phyloP scores from a whole-genome alignment of 352 stramenopile species.

The Phytophthora kernoviae region DNA sequence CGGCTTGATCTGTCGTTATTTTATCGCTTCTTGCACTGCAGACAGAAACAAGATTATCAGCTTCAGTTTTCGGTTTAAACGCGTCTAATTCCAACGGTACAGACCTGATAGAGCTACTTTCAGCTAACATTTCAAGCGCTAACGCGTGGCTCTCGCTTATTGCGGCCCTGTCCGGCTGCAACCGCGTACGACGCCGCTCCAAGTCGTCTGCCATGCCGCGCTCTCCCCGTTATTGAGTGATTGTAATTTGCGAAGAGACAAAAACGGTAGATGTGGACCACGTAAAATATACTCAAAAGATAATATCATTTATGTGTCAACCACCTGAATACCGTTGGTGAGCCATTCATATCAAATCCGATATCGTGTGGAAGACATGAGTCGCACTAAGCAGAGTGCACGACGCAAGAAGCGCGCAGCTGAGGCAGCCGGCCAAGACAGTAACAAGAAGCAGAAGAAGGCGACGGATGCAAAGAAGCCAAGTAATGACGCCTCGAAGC shows the following conservation, averaged over 20 bases:
- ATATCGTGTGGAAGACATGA: conserved; percentile 41
- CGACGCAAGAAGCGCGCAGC: conserved; percentile 48
- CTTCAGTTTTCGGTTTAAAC: not conserved
- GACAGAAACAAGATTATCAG: conserved; percentile 1
- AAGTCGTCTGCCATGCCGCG: conserved; percentile 18
- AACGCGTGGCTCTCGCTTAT: conserved; percentile 8
- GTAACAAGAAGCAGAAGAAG: conserved; percentile 54
- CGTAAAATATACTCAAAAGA: not conserved
- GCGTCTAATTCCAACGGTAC: not conserved
- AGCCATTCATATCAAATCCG: not conserved
- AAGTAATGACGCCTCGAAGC: conserved; percentile 8
- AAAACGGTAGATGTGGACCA: not conserved
- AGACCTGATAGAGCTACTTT: conserved; percentile 25
- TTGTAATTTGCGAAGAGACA: conserved; percentile 1
- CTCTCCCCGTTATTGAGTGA: conserved; percentile 2
- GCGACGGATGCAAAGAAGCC: conserved; percentile 16
- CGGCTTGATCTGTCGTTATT: not conserved
- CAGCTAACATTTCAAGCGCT: conserved; percentile 12
- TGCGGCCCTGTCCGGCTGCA: conserved; percentile 2
- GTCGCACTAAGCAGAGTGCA: conserved; percentile 49
- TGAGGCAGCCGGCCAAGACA: conserved; percentile 13
- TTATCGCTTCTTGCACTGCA: conserved; percentile 5
- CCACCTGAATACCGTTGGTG: conserved; percentile 15
- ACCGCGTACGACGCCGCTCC: not conserved
- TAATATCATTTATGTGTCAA: conserved; percentile 7